Percentiles rank a stretch among this genome's conserved stretches.
Evolutionary conservation across 805 yeast genomes (phyloP).

Genomic region (Metschnikowia colocasiae): DNA sequence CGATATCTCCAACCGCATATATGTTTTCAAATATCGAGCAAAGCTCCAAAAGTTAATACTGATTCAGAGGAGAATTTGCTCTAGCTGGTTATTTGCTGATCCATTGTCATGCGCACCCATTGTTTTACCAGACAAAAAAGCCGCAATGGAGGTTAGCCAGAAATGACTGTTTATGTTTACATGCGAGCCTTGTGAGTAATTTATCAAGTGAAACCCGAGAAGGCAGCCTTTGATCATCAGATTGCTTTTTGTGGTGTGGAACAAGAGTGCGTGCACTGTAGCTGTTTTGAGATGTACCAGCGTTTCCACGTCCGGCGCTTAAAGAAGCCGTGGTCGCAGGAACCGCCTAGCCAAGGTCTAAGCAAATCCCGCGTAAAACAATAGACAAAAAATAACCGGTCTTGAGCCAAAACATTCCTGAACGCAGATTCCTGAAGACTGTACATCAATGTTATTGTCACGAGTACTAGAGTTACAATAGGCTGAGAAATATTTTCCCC

Average conservation of each 20-base stretch:
- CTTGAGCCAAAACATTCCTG: too few relatives aligned
- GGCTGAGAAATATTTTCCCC: too few relatives aligned
- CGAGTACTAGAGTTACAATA: not conserved
- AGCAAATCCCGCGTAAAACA: not conserved
- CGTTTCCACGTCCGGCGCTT: constrained; percentile 1
- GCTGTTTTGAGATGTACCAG: constrained; percentile 1
- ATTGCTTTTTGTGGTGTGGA: not conserved
- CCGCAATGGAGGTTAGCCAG: not conserved
- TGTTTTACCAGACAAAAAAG: not conserved
- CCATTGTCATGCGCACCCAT: not conserved
- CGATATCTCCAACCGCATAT: not conserved
- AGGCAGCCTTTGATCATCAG: too few relatives aligned
- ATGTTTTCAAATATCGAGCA: not conserved
- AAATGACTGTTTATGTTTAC: too few relatives aligned
- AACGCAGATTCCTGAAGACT: too few relatives aligned
- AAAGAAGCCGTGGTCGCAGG: not conserved
- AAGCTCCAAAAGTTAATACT: not conserved
- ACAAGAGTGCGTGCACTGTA: not conserved
- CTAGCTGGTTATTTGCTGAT: not conserved
- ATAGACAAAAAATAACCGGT: too few relatives aligned
- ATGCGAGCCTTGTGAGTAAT: not conserved
- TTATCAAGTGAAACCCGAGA: too few relatives aligned
- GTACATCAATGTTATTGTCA: not conserved
- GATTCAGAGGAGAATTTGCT: not conserved
- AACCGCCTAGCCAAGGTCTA: not conserved